Evolutionary conservation across 176 grass and related monocot species (phyloP).

Genomic region (Poa annua): DNA sequence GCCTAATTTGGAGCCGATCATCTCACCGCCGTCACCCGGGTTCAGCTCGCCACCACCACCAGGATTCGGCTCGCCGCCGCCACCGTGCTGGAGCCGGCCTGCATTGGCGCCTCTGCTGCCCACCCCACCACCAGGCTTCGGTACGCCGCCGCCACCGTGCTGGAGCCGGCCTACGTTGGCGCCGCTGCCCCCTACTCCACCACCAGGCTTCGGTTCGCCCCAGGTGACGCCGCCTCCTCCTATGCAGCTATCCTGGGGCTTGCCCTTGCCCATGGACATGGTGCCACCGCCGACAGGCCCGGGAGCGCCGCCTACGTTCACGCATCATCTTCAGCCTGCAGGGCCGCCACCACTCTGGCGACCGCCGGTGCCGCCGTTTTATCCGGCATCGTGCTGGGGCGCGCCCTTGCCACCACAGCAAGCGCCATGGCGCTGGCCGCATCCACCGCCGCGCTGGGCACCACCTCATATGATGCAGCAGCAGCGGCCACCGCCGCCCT

Average conservation of each 20-base stretch:
- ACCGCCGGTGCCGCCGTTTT: conserved; percentile 22
- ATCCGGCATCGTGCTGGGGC: conserved; percentile 44
- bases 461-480: conserved; percentile 14
- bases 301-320: not conserved
- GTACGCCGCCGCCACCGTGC: not conserved
- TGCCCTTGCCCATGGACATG: conserved; percentile 29
- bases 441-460: conserved; percentile 7
- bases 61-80: not conserved
- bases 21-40: not conserved
- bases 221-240: not conserved
- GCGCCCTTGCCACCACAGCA: conserved; percentile 28
- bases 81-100: not conserved
- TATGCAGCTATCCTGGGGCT: conserved; percentile 40
- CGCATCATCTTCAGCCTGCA: not conserved
- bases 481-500: not conserved
- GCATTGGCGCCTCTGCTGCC: not conserved
- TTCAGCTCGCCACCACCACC: not conserved
- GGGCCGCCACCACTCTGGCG: conserved; percentile 30
- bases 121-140: not conserved
- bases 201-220: conserved; percentile 22
- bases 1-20: not conserved
- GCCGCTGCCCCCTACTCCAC: conserved; percentile 3
- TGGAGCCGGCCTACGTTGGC: not conserved
- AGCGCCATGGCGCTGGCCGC: conserved; percentile 17
- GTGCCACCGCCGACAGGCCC: conserved; percentile 10